Conservation (phyloP, 2,329 filamentous ascomycete genomes). For the Diatrype stigma region DNA sequence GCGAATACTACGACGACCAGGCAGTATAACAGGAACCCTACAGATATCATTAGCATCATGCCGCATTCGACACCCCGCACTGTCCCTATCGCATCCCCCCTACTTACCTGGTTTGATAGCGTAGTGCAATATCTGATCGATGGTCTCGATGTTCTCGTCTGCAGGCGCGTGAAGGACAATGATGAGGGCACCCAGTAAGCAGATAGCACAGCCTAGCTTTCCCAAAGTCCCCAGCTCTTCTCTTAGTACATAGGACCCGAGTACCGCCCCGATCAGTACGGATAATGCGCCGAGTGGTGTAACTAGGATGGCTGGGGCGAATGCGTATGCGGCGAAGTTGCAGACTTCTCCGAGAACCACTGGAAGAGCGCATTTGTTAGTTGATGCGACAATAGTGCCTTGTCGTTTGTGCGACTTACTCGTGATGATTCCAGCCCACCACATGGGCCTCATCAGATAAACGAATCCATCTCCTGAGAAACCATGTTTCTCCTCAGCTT, state of each 20-base stretch:
- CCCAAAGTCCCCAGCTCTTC: constrained; percentile 88
- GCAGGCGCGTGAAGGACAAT: constrained; percentile 96
- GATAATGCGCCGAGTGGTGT: constrained; percentile 91
- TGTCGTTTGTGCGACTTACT: constrained; percentile 52
- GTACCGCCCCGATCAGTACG: constrained; percentile 89
- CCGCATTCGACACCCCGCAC: neutral
- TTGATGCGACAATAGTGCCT: neutral
- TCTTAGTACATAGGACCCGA: constrained; percentile 90
- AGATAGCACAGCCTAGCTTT: constrained; percentile 92
- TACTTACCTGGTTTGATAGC: constrained; percentile 81
- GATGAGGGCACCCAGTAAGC: constrained; percentile 91
- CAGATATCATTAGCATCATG: constrained; percentile 15
- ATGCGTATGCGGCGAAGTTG: constrained; percentile 97
- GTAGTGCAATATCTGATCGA: constrained; percentile 87
- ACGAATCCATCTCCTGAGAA: constrained; percentile 96
- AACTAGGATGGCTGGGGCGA: constrained; percentile 96
- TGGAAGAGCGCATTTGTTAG: constrained; percentile 33
- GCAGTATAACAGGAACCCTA: constrained; percentile 89
- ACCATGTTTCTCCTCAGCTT: constrained; percentile 85
- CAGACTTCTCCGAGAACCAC: constrained; percentile 91
- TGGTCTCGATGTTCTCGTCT: constrained; percentile 84
- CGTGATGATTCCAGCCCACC: constrained; percentile 93
- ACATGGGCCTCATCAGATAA: constrained; percentile 90
- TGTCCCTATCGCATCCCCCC: neutral
- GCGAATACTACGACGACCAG: constrained; percentile 77